Conservation (phyloP, 179 eudicot genomes). For the Beta lomatogona region DNA sequence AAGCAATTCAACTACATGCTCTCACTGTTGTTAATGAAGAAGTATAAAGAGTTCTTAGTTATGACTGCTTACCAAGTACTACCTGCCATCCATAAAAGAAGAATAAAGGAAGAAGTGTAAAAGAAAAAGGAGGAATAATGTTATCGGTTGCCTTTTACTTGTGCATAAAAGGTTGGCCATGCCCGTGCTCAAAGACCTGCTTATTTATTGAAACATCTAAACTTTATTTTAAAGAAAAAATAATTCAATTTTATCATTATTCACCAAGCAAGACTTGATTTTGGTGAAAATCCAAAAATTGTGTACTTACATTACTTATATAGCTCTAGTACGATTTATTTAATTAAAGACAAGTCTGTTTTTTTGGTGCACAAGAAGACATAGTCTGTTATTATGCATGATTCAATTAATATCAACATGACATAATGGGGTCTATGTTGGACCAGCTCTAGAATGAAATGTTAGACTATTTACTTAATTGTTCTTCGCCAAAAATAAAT, state of each 20-base stretch:
- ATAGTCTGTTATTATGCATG: no score
- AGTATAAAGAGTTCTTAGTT: not conserved
- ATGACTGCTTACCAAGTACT: not conserved
- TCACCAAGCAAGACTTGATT: not conserved
- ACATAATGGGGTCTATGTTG: no score
- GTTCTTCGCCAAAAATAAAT: no score
- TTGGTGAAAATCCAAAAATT: slow-evolving; percentile 1
- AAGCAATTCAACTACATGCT: no score
- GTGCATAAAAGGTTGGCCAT: slow-evolving; percentile 21
- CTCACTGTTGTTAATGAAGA: no score
- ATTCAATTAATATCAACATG: no score
- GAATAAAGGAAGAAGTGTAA: slow-evolving; percentile 11
- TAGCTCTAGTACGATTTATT: no score
- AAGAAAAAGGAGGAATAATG: slow-evolving; percentile 2
- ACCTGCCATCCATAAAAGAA: slow-evolving; percentile 1
- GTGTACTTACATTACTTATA: not conserved
- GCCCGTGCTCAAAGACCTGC: slow-evolving; percentile 14
- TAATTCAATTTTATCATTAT: not conserved
- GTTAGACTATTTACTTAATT: no score
- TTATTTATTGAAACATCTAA: not conserved
- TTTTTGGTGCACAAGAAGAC: not conserved
- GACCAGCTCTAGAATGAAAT: no score
- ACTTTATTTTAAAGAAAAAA: not conserved
- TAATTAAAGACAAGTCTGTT: no score
- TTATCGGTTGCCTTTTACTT: slow-evolving; percentile 26